Base-by-base conservation (phyloP, 2,329 filamentous ascomycete genomes). In the Podosphaera fusca region DNA sequence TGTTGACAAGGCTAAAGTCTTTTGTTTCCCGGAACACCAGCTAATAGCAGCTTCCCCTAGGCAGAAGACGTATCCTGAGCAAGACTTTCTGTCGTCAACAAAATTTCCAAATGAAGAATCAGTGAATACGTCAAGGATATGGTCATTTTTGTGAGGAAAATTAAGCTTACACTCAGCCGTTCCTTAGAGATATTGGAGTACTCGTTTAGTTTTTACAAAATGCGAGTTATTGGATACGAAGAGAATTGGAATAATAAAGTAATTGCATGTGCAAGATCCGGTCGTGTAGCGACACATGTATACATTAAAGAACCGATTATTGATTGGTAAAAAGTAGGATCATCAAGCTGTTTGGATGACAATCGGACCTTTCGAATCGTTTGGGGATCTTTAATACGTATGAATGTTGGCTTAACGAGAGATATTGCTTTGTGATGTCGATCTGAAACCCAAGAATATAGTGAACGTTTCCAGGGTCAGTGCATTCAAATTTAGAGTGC, bases 31-130 rank as follows among this genome's bases (percentile, higher is more conserved):
- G 21, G 51, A 54, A 4, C 51, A 36, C 51, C 51, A 54, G 29
- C 51, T 54, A 3, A 54, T 40, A 38, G 9, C 51, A 21, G 21
- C 1, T 21, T 21, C 21, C 21, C 21, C 21, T 21, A 21, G 21
- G 21, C 21, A 21, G 21, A 21, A 21, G 1, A 21, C 21, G 21
- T 21, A 21, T 21, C 21, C 21, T 21, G 21, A 21, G 21, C 21
- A 21, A 21, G 21, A 21, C 21, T 21, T 21, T 21, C 21, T 21
- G 21, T 21, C 21, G 21, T 21, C 21, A 5, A 54, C 4, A 29
- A 54, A 54, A 30, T 54, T 54, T 36, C 33, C 51, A 38, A 14
- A 54, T 54, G 51, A 54, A 6, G 51, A 36, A 38, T 54, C 51
- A n/a, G 51, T n/a, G 29, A 36, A 54, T 36, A 31, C 51, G n/a